A percentile compares a stretch with the other conserved stretches of the same genome.
phyloP scores from a whole-genome alignment of 2,329 filamentous ascomycete genomes.

The Fusarium neocosmosporiellum region DNA sequence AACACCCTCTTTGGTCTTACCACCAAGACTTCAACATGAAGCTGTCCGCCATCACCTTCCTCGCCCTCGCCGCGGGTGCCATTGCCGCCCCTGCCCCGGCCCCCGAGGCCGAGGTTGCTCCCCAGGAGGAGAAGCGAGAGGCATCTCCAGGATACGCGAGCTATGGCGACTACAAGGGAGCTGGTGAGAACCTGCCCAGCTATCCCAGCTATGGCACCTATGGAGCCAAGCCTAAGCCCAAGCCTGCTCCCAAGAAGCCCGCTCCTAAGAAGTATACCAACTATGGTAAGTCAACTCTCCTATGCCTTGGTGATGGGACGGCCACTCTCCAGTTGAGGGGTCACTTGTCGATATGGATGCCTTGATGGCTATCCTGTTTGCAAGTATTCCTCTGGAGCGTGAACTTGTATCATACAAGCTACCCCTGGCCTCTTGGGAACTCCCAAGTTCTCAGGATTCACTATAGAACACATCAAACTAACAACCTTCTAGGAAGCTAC shows the following conservation, averaged over 20 bases:
- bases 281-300: constrained; percentile 10
- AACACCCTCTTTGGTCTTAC: neutral
- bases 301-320: neutral
- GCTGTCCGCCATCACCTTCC: constrained; percentile 40
- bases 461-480: neutral
- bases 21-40: constrained; percentile 42
- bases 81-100: constrained; percentile 42
- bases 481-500: constrained; percentile 2
- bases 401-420: neutral
- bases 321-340: neutral
- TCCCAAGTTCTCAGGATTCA: neutral
- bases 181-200: constrained; percentile 2
- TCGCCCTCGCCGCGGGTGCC: constrained; percentile 39
- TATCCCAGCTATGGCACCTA: constrained; percentile 14
- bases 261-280: constrained; percentile 14
- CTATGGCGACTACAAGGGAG: constrained; percentile 15
- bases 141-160: constrained; percentile 13
- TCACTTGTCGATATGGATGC: neutral
- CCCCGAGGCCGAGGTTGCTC: constrained; percentile 25
- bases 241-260: constrained; percentile 17
- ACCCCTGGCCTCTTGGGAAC: neutral
- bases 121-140: neutral
- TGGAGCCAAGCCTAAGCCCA: neutral
- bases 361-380: neutral
- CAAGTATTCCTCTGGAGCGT: neutral